phyloP scores from a whole-genome alignment of 2,329 filamentous ascomycete genomes.

The Phyllosticta capitalensis region DNA sequence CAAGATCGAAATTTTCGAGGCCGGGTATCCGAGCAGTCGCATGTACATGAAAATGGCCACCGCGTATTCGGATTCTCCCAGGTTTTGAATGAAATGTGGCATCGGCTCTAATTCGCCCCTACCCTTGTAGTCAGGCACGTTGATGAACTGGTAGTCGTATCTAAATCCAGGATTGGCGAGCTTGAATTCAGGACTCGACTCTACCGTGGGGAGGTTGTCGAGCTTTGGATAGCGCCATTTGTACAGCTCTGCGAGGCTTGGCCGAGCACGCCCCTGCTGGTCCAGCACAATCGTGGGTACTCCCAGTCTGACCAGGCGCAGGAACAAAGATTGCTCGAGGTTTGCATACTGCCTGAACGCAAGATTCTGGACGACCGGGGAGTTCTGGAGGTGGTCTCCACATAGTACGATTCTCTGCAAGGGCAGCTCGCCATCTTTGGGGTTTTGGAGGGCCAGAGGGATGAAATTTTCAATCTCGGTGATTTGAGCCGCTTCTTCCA shows the following conservation, averaged over 20 bases:
- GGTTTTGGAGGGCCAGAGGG: constrained; percentile 82
- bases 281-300: constrained; percentile 88
- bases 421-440: constrained; percentile 60
- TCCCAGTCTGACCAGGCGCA: constrained; percentile 77
- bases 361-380: constrained; percentile 86
- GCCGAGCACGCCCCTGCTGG: constrained; percentile 83
- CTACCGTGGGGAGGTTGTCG: constrained; percentile 67
- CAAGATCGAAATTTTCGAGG: constrained; percentile 73
- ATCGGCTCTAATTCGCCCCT: constrained; percentile 80
- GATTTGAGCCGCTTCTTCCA: constrained; percentile 97
- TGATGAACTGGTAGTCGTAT: constrained; percentile 93
- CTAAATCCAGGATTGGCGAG: constrained; percentile 83
- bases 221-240: constrained; percentile 83
- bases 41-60: constrained; percentile 96
- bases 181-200: constrained; percentile 60
- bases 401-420: constrained; percentile 85
- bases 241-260: constrained; percentile 81
- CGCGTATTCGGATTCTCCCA: constrained; percentile 94
- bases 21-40: constrained; percentile 87
- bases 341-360: constrained; percentile 94
- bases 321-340: constrained; percentile 90
- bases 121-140: constrained; percentile 88
- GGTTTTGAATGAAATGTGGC: constrained; percentile 91
- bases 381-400: constrained; percentile 94
- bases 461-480: constrained; percentile 97